A percentile compares a stretch with the other conserved stretches of the same genome.
phyloP scores from a whole-genome alignment of 2,329 filamentous ascomycete species.

The Fusarium sp. region DNA sequence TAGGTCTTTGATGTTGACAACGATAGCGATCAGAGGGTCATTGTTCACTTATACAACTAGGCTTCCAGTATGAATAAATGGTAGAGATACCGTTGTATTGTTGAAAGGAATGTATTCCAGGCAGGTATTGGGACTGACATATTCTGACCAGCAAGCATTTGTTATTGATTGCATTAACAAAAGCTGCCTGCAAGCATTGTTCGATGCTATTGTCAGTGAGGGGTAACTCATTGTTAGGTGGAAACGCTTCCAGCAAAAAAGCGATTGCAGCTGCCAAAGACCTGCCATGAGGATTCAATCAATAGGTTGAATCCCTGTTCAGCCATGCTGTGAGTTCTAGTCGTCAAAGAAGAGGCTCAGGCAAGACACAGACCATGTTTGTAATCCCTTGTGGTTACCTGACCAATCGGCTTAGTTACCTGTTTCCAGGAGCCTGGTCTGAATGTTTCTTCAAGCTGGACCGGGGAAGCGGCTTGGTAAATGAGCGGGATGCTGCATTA shows the following conservation, averaged over 20 bases:
- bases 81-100: fast-evolving
- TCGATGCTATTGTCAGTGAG: background rate
- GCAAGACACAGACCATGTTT: background rate
- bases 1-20: background rate
- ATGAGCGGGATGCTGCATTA: background rate
- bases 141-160: background rate
- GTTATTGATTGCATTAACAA: background rate
- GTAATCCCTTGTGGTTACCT: background rate
- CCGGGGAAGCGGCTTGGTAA: background rate
- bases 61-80: background rate
- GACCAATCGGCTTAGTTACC: background rate
- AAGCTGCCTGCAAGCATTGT: background rate
- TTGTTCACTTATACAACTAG: too few relatives aligned
- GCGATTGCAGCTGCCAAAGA: background rate
- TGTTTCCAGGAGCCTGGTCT: background rate
- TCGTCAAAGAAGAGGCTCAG: background rate
- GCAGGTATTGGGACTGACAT: background rate
- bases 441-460: background rate
- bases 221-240: background rate
- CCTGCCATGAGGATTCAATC: background rate
- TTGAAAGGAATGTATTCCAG: background rate
- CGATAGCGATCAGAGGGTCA: too few relatives aligned
- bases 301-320: background rate
- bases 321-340: background rate
- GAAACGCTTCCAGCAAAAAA: background rate